Base-by-base conservation (phyloP, 2,329 filamentous ascomycete genomes). In the Colletotrichum liriopes region DNA sequence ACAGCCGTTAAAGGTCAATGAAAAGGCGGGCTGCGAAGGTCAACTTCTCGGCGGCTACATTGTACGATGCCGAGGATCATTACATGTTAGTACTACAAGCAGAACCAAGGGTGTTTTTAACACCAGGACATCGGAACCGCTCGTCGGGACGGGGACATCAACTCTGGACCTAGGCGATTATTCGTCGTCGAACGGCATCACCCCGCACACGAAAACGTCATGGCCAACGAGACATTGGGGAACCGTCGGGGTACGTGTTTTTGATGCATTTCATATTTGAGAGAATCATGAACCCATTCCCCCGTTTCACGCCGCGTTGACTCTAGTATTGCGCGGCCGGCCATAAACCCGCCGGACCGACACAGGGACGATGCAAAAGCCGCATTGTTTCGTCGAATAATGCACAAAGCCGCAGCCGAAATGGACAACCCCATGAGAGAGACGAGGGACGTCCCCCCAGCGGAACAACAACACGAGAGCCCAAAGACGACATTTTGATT, bases 221-320 rank as follows among this genome's bases (percentile, higher is more conserved):
- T 61, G 26, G 26, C 60, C 37, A 8, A 12, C n/a, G 43, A 61
- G n/a, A 18, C 18, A n/a, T 45, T 35, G 51, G 43, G 65, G 65
- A 41, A 65, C 70, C 54, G 41, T 41, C 26, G 52, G 65, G 43
- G 49, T 55, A 54, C 58, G 29, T 55, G 56, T 68, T 67, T 67
- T 66, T 59, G 64, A 73, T 74, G 72, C 63, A 73, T 65, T 74
- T 74, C 66, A 69, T 73, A 73, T 69, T 73, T 73, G 73, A 74
- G 73, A 74, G 73, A 74, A 73, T 73, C 73, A 74, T 73, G 73
- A 74, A 74, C 73, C 73, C 73, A 71, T 74, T 74, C 71, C 73
- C 60, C 73, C 73, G 56, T 73, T 68, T 72, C 72, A 67, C 73
- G 73, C 73, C 73, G 63, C 73, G 73, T 73, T 65, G 71, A 73